These are phyloP conservation scores for Niveomyces coronatus DNA, from an alignment of 2,329 filamentous ascomycete genomes.

Conservation along the genomic window DNA sequence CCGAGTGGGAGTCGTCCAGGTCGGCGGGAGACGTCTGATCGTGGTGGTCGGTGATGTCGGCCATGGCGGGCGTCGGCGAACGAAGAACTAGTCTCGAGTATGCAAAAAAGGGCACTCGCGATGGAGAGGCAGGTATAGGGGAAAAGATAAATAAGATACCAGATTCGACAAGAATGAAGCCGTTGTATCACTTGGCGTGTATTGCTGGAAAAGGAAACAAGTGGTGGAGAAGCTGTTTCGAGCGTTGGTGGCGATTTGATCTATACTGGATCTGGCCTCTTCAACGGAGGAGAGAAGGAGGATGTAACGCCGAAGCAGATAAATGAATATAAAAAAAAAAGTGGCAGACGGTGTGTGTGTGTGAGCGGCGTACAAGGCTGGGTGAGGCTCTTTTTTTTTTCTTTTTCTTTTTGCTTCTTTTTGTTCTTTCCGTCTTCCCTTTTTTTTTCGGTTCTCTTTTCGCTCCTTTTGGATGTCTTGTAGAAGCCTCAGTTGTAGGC, in stretches of 20 bases:
- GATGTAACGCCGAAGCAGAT: no score
- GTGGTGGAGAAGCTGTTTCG: conserved; percentile 55
- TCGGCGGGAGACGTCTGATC: conserved; percentile 65
- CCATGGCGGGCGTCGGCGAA: conserved; percentile 41
- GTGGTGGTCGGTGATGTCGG: conserved; percentile 71
- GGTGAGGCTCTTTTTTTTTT: conserved; percentile 27
- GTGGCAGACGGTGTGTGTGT: conserved; percentile 38
- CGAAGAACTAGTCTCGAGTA: conserved; percentile 11
- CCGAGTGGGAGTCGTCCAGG: conserved; percentile 60
- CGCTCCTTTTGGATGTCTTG: no score
- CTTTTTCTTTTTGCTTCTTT: conserved; percentile 16
- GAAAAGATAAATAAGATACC: conserved; percentile 3
- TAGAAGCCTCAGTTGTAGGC: no score
- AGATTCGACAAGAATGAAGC: conserved; percentile 6
- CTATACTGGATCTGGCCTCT: conserved; percentile 54
- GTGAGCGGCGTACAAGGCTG: conserved; percentile 41
- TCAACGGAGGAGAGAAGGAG: conserved; percentile 39
- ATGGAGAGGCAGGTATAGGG: no score
- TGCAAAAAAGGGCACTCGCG: no score
- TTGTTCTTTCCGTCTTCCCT: no score
- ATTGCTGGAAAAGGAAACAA: conserved; percentile 39
- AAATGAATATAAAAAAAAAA: no score
- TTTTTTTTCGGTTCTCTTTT: no score
- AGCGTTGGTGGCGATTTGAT: conserved; percentile 54
- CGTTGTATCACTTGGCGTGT: conserved; percentile 31